Evolutionary conservation across 306 rosid genomes (phyloP).

Genomic region (Cucumis hystrix): DNA sequence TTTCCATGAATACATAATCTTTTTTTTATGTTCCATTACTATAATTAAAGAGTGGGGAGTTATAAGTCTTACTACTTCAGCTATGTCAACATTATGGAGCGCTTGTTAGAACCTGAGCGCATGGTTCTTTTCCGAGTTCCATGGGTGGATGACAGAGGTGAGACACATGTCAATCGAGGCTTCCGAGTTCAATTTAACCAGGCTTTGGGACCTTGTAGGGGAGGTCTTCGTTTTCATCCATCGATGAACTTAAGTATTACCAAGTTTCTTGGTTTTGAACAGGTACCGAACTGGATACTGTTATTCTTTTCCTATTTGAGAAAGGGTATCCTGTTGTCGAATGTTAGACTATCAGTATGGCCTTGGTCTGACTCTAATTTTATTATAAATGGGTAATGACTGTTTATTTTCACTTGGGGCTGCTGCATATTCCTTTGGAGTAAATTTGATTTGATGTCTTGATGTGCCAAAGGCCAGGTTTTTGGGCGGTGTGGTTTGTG

Average conservation of each 20-base stretch:
- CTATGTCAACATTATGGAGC: constrained; percentile 91
- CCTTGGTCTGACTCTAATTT: neutral
- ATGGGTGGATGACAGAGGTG: constrained; percentile 95
- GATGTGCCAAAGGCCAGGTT: neutral
- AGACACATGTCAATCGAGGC: constrained; percentile 74
- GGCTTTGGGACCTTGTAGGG: constrained; percentile 95
- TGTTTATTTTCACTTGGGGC: neutral
- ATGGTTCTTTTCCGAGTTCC: constrained; percentile 85
- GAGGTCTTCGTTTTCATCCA: constrained; percentile 90
- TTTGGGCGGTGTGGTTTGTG: neutral
- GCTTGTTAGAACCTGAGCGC: constrained; percentile 91
- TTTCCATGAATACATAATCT: constrained; percentile 4
- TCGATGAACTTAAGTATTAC: constrained; percentile 76
- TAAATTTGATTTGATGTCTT: neutral
- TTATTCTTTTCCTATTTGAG: neutral
- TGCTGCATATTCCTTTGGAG: neutral
- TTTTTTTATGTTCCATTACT: neutral
- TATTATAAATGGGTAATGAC: neutral
- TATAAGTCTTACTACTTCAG: constrained; percentile 33
- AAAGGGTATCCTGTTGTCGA: neutral
- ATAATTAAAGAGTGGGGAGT: neutral
- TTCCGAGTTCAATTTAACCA: constrained; percentile 90
- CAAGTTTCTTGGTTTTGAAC: constrained; percentile 92
- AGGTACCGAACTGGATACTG: constrained; percentile 38
- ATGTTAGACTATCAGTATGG: neutral